phyloP scores from a whole-genome alignment of 257 asterid species.

The Primulina tabacum region DNA sequence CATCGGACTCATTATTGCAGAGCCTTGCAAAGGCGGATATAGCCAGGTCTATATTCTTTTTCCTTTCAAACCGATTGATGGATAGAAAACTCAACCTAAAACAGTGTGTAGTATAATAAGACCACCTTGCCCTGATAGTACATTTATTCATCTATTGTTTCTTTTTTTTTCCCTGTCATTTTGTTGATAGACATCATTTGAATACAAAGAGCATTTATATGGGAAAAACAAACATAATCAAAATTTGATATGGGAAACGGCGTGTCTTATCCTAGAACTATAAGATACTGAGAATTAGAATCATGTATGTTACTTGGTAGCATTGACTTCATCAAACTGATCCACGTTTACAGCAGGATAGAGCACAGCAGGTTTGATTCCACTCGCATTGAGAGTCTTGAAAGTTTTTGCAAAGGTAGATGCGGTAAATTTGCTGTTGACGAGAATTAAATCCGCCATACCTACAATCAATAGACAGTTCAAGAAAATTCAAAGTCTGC shows the following conservation, averaged over 20 bases:
- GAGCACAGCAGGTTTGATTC: slow-evolving; percentile 82
- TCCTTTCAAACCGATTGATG: slow-evolving; percentile 94
- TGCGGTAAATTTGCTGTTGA: slow-evolving; percentile 91
- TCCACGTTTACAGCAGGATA: slow-evolving; percentile 91
- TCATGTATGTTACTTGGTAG: slow-evolving; percentile 53
- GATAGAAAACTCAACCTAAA: slow-evolving; percentile 81
- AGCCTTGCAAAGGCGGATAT: slow-evolving; percentile 84
- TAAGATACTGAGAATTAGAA: slow-evolving; percentile 37
- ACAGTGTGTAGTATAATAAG: slow-evolving; percentile 18
- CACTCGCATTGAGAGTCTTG: slow-evolving; percentile 59
- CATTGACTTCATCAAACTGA: slow-evolving; percentile 63
- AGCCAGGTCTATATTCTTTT: slow-evolving; percentile 89
- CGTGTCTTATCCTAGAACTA: slow-evolving; percentile 19
- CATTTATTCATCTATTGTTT: too few relatives aligned
- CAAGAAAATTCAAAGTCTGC: slow-evolving; percentile 11
- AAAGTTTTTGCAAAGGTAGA: slow-evolving; percentile 90
- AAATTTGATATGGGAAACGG: background rate
- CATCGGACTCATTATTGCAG: slow-evolving; percentile 33
- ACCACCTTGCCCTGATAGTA: background rate
- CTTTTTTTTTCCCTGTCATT: background rate
- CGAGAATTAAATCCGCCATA: slow-evolving; percentile 87
- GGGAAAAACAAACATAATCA: background rate
- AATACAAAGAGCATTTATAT: background rate
- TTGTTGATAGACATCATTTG: background rate
- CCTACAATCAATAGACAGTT: slow-evolving; percentile 45